phyloP scores from a whole-genome alignment of 345 rosid genomes.

The Salix exigua region DNA sequence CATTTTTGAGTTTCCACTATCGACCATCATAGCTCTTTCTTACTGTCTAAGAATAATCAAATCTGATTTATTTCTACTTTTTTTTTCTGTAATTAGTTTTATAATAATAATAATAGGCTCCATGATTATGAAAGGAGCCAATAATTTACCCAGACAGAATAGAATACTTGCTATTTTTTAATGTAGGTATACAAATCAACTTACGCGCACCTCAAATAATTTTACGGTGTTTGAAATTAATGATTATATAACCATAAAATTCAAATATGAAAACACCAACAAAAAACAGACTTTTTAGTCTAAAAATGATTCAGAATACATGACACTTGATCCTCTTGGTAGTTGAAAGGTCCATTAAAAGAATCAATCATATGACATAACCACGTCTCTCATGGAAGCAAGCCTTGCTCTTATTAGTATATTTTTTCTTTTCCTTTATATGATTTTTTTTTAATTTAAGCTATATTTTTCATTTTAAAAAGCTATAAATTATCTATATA shows the following conservation, averaged over 20 bases:
- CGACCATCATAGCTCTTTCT: not conserved
- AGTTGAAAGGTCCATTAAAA: not conserved
- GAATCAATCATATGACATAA: not conserved
- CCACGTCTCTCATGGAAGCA: not conserved
- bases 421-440: too few species aligned
- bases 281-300: too few species aligned
- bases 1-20: constrained; percentile 26
- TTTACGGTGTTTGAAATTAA: too few species aligned
- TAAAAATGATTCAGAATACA: too few species aligned
- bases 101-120: constrained; percentile 5
- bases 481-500: too few species aligned
- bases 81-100: not conserved
- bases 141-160: constrained; percentile 4
- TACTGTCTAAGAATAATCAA: not conserved
- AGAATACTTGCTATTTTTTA: too few species aligned
- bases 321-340: not conserved
- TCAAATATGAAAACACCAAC: too few species aligned
- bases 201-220: too few species aligned
- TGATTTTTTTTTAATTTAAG: too few species aligned
- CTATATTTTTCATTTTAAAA: too few species aligned
- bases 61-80: not conserved
- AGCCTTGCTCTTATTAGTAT: not conserved
- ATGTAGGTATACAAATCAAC: fast-evolving
- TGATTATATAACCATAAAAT: too few species aligned
- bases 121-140: constrained; percentile 17